phyloP scores from a whole-genome alignment of 345 rosid species.

The Eucalyptus marginata region DNA sequence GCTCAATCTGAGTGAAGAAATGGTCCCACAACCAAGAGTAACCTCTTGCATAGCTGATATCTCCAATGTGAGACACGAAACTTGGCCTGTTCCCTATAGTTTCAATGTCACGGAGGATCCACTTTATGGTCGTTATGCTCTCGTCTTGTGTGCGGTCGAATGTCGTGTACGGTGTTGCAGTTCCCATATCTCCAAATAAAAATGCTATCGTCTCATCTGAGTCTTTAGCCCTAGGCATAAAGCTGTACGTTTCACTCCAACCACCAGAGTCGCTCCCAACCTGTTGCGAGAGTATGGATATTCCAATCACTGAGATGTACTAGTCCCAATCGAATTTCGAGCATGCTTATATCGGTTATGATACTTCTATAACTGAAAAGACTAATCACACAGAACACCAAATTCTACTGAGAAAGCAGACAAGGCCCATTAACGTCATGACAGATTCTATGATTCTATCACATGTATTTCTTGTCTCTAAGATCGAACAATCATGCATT shows the following conservation, averaged over 20 bases:
- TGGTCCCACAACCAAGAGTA: slow-evolving; percentile 93
- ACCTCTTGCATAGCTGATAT: slow-evolving; percentile 87
- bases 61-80: slow-evolving; percentile 79
- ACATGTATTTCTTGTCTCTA: not conserved
- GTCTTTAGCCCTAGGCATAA: slow-evolving; percentile 41
- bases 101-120: slow-evolving; percentile 77
- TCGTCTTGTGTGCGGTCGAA: slow-evolving; percentile 69
- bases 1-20: slow-evolving; percentile 62
- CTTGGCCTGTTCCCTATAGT: slow-evolving; percentile 55
- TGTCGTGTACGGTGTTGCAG: slow-evolving; percentile 64
- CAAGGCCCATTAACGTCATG: not conserved
- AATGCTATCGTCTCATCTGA: slow-evolving; percentile 59
- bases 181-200: slow-evolving; percentile 89
- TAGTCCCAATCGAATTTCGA: not conserved
- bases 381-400: not conserved
- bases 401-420: not conserved
- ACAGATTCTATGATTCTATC: not conserved
- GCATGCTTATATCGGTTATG: not conserved
- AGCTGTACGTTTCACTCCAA: slow-evolving; percentile 61
- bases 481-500: not conserved
- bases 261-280: slow-evolving; percentile 79
- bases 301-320: not conserved
- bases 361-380: not conserved
- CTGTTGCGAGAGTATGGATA: slow-evolving; percentile 1
- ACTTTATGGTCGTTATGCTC: slow-evolving; percentile 67